Evolutionary conservation across 495 filamentous ascomycete genomes (phyloP), one percentile per base, ranked within the genome.

Genomic region (Mytilinidion resinicola): DNA sequence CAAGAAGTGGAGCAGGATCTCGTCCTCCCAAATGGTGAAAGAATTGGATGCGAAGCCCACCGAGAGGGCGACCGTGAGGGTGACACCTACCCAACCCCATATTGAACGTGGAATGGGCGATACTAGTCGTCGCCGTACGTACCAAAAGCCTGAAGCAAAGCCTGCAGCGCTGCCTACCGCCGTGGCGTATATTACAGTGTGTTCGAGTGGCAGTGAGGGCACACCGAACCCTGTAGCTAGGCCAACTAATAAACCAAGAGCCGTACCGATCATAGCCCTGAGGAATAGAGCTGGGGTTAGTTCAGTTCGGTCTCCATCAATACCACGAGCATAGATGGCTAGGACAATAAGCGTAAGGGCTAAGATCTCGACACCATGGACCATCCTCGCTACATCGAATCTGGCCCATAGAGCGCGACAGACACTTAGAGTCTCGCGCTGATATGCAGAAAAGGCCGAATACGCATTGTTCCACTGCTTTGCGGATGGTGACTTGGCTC

Each of bases 11-110:
- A 91, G 74, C n/a, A 95, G 77, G 46, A 95, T 96, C 15, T 90
- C 87, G 64, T 97, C 95, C 74, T 99, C 93, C 95, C 95, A 97
- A 60, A 99, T 96, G 5, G 92, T 97, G 72, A 90, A 99, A 1
- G 93, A 97, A 69, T 97, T 99, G 4, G 93, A 92, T 0, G 90
- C 93, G 72, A 96, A 97, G 38, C 91, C 92, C 61, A 89, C 73
- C 14, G 89, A 93, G 69, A 95, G 89, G 61, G 83, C 82, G 25
- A 89, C 69, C 0, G 91, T 92, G 62, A 96, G 89, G 25, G 91
- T 68, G 41, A 91, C 70, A 1, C 88, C 85, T 53, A 96, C 77
- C 85, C 89, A 89, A 15, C 90, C 88, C 92, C 91, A 97, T 52
- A 90, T 69, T 0, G 84, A 85, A n/a, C 68, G 82, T 0, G 92